These are phyloP conservation scores for Iberis amara DNA, from an alignment of 441 rosid species.

Conservation along the genomic window DNA sequence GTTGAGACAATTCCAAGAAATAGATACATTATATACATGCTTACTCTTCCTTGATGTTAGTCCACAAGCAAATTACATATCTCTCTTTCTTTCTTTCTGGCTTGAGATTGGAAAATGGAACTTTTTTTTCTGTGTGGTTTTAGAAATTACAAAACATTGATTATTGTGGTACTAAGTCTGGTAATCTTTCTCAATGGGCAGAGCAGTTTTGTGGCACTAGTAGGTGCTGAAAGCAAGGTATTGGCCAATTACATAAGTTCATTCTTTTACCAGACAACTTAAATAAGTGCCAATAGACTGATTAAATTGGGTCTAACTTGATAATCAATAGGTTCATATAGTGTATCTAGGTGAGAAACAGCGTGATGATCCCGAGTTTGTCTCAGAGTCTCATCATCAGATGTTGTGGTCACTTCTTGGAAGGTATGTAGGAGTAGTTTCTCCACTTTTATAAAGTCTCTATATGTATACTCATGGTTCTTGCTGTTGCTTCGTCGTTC, in stretches of 20 bases:
- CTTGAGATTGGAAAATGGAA: not conserved
- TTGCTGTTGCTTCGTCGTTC: not conserved
- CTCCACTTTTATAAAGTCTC: not conserved
- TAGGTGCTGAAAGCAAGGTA: constrained; percentile 21
- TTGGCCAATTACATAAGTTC: not conserved
- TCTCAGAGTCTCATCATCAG: constrained; percentile 23
- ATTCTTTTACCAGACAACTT: not conserved
- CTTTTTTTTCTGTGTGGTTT: not conserved
- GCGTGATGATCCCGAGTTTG: constrained; percentile 23
- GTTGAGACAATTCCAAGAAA: constrained; percentile 5
- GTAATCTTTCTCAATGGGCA: not conserved
- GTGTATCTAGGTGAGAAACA: constrained; percentile 27
- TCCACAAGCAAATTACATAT: not conserved
- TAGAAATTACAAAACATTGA: constrained; percentile 2
- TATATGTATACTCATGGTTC: not conserved
- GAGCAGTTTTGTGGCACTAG: constrained; percentile 14
- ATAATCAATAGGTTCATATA: constrained; percentile 24
- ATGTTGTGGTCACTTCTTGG: constrained; percentile 30
- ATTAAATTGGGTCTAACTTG: not conserved
- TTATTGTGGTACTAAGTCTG: constrained; percentile 15
- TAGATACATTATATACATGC: constrained; percentile 14
- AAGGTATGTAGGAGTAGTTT: constrained; percentile 10
- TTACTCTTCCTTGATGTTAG: not conserved
- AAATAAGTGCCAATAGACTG: not conserved
- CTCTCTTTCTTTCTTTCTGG: not conserved